These are phyloP conservation scores for Tuctoria greenei DNA, from an alignment of 176 grass and related monocot species.

Conservation along the genomic window DNA sequence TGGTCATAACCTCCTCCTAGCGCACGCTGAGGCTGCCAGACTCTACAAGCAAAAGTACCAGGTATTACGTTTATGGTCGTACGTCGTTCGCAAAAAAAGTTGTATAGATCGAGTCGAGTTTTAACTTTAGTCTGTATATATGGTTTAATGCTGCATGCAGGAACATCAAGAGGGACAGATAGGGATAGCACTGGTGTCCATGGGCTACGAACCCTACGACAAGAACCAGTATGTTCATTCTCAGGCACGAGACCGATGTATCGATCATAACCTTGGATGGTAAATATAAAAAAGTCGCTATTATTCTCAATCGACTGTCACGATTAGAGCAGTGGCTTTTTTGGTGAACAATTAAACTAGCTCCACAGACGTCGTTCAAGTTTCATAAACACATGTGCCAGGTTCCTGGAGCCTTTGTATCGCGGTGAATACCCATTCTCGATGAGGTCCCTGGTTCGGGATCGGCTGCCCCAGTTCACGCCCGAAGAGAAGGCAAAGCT, in stretches of 20 bases:
- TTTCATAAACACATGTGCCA: background rate
- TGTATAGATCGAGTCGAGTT: background rate
- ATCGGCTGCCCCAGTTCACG: slow-evolving; percentile 15
- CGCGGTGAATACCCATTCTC: slow-evolving; percentile 34
- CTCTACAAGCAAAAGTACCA: background rate
- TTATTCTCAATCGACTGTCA: too few species aligned
- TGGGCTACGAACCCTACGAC: background rate
- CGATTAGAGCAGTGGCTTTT: too few species aligned
- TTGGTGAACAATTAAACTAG: too few species aligned
- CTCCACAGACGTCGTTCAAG: background rate
- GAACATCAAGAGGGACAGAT: background rate
- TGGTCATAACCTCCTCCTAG: slow-evolving; percentile 7
- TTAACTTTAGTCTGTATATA: background rate
- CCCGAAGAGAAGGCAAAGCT: background rate
- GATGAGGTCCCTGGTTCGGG: background rate
- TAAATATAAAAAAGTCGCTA: too few species aligned
- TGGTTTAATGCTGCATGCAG: too few species aligned
- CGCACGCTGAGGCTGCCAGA: background rate
- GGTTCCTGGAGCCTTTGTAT: slow-evolving; percentile 23
- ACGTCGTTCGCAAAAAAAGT: too few species aligned
- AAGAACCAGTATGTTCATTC: background rate
- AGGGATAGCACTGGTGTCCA: slow-evolving; percentile 6
- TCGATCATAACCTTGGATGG: slow-evolving; percentile 17
- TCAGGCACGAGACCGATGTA: background rate
- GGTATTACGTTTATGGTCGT: too few species aligned